These are phyloP conservation scores for Yarrowia sp. DNA, from an alignment of 805 yeast species.

Conservation along the genomic window DNA sequence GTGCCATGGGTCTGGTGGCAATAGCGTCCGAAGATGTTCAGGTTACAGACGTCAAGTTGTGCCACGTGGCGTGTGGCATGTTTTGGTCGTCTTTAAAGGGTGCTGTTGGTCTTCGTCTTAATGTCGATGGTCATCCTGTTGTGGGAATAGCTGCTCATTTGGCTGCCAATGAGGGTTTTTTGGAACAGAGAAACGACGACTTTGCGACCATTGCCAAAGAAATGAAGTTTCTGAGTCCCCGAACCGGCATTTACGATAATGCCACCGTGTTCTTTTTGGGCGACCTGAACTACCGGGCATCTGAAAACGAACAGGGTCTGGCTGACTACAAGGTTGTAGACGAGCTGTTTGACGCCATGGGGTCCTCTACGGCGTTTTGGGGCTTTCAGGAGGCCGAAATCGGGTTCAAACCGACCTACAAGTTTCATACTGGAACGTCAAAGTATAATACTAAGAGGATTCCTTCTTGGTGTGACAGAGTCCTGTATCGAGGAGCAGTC, in stretches of 20 bases:
- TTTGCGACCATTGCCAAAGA: slow-evolving; percentile 49
- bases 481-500: slow-evolving; percentile 48
- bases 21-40: slow-evolving; percentile 36
- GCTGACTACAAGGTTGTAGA: slow-evolving; percentile 40
- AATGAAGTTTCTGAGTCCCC: slow-evolving; percentile 44
- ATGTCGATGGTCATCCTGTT: slow-evolving; percentile 33
- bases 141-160: slow-evolving; percentile 72
- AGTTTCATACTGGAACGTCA: slow-evolving; percentile 49
- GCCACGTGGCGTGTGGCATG: slow-evolving; percentile 45
- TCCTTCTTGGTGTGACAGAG: slow-evolving; percentile 92
- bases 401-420: slow-evolving; percentile 75
- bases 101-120: slow-evolving; percentile 59
- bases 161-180: slow-evolving; percentile 73
- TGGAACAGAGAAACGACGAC: slow-evolving; percentile 52
- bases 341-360: slow-evolving; percentile 48
- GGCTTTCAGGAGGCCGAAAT: slow-evolving; percentile 69
- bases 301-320: slow-evolving; percentile 33
- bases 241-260: slow-evolving; percentile 40
- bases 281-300: slow-evolving; percentile 75
- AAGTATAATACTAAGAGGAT: slow-evolving; percentile 57
- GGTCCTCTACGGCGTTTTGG: slow-evolving; percentile 47
- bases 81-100: slow-evolving; percentile 69
- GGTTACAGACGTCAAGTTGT: slow-evolving; percentile 46
- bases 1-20: slow-evolving; percentile 33
- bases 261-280: slow-evolving; percentile 74